A percentile compares a stretch with the other conserved stretches of the same genome.
phyloP scores from a whole-genome alignment of 148 eudicot species.

The Camellia japonica region DNA sequence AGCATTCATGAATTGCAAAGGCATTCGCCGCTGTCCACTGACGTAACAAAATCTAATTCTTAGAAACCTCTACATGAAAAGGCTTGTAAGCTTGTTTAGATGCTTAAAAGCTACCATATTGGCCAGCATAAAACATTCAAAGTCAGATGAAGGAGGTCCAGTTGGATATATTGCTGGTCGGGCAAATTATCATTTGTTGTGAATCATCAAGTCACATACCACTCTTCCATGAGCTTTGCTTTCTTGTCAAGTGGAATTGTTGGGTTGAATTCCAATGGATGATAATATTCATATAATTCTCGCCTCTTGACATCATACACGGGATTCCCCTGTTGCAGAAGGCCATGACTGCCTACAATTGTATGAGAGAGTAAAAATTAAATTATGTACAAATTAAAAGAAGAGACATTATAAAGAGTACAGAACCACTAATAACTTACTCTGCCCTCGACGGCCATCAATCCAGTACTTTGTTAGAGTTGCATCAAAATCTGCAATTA shows the following conservation, averaged over 20 bases:
- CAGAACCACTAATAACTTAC: constrained; percentile 42
- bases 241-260: constrained; percentile 78
- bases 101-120: background rate
- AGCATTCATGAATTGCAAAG: background rate
- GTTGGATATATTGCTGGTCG: background rate
- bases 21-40: background rate
- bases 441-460: constrained; percentile 76
- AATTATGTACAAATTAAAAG: background rate
- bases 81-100: background rate
- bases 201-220: constrained; percentile 39
- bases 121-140: background rate
- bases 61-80: background rate
- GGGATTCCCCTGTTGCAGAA: constrained; percentile 81
- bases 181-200: background rate
- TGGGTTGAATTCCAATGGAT: constrained; percentile 83
- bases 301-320: constrained; percentile 76
- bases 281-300: constrained; percentile 69
- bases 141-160: background rate
- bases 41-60: background rate
- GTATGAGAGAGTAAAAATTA: constrained; percentile 20
- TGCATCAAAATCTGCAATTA: constrained; percentile 90
- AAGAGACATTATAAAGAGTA: background rate
- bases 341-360: constrained; percentile 77
- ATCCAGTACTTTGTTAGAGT: constrained; percentile 75
- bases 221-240: constrained; percentile 92